Conservation (phyloP, 495 filamentous ascomycete species). For the Cryomyces antarcticus region DNA sequence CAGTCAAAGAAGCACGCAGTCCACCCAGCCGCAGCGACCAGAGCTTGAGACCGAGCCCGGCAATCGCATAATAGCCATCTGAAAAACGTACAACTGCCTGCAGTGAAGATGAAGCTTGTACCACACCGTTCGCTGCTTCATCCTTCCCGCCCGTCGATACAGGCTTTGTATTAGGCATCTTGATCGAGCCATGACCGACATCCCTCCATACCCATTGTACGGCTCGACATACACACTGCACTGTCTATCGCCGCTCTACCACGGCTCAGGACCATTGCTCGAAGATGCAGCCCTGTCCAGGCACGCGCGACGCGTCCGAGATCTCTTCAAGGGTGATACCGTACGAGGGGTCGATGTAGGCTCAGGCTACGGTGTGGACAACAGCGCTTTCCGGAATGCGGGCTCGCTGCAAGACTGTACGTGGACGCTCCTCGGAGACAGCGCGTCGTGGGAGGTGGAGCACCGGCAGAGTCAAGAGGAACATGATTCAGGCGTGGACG, state of each 20-base stretch:
- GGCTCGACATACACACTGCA: constrained; percentile 5
- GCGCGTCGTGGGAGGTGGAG: constrained; percentile 7
- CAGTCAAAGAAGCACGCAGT: too few species aligned
- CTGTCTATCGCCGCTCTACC: constrained; percentile 18
- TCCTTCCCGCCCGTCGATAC: neutral
- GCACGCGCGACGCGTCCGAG: constrained; percentile 12
- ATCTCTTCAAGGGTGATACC: constrained; percentile 13
- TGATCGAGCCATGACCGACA: neutral
- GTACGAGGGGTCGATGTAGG: constrained; percentile 15
- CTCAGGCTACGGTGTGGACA: constrained; percentile 4
- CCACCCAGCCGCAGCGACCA: too few species aligned
- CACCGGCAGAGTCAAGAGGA: neutral
- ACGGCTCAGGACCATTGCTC: constrained; percentile 9
- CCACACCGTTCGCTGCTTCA: neutral
- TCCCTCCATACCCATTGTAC: constrained; percentile 10
- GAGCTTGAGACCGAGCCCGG: neutral
- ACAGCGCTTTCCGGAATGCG: constrained; percentile 1
- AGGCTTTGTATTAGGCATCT: neutral
- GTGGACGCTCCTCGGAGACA: constrained; percentile 12
- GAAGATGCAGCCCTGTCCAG: constrained; percentile 4
- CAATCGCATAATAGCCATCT: neutral
- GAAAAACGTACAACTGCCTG: neutral
- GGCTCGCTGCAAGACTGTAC: constrained; percentile 14
- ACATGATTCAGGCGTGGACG: neutral
- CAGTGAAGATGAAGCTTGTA: neutral